Percentiles rank a stretch among this genome's conserved stretches.
Evolutionary conservation across 306 rosid species (phyloP).

Genomic region (Mucuna pruriens): DNA sequence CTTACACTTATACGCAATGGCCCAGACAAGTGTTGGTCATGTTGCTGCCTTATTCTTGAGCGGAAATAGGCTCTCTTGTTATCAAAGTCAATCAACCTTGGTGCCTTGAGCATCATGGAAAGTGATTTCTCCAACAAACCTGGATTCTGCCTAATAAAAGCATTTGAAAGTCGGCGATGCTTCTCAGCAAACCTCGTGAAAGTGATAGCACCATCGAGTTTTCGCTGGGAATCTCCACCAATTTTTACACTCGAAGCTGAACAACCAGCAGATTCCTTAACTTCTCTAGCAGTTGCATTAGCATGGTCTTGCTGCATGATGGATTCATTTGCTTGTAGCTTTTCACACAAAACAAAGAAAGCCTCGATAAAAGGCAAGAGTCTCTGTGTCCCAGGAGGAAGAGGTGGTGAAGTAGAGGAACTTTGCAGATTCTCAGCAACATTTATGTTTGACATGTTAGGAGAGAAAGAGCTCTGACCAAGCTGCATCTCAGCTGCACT

Average conservation of each 20-base stretch:
- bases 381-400: constrained; percentile 97
- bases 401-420: constrained; percentile 87
- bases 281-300: constrained; percentile 86
- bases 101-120: constrained; percentile 95
- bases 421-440: constrained; percentile 79
- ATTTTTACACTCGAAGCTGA: constrained; percentile 54
- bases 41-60: constrained; percentile 95
- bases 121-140: constrained; percentile 94
- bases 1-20: constrained; percentile 91
- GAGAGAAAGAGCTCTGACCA: constrained; percentile 70
- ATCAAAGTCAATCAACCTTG: constrained; percentile 95
- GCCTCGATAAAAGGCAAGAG: constrained; percentile 97
- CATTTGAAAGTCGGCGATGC: constrained; percentile 95
- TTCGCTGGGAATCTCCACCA: constrained; percentile 69
- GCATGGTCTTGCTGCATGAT: constrained; percentile 67
- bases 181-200: constrained; percentile 93
- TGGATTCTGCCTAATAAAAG: constrained; percentile 96
- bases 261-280: constrained; percentile 82
- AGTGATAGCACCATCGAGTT: constrained; percentile 76
- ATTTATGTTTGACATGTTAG: constrained; percentile 62
- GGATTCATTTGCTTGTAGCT: constrained; percentile 79
- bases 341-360: constrained; percentile 96
- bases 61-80: constrained; percentile 95
- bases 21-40: constrained; percentile 90
- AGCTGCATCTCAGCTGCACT: constrained; percentile 89